Percentiles rank a stretch among this genome's conserved stretches.
These are phyloP conservation scores for Pseudohyphozyma bogoriensis DNA, from an alignment of 768 basidiomycete species.

Conservation along the genomic window DNA sequence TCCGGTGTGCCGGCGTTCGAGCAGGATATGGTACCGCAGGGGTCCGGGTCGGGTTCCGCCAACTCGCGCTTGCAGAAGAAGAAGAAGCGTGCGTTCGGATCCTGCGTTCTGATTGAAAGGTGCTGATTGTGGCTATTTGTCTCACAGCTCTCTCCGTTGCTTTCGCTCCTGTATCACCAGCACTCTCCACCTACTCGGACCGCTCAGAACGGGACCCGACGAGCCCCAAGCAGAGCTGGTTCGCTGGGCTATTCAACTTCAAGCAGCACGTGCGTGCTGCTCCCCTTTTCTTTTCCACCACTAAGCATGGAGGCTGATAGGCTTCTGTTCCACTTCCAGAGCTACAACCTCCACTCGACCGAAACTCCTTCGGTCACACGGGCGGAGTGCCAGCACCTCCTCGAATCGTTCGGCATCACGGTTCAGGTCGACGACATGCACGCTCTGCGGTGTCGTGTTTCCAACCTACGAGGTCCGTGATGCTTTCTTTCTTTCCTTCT, in stretches of 20 bases:
- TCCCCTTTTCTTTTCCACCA: constrained; percentile 42
- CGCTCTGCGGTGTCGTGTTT: constrained; percentile 64
- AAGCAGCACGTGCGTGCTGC: constrained; percentile 55
- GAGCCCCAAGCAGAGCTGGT: constrained; percentile 62
- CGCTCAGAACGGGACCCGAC: no score
- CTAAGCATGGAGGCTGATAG: background rate
- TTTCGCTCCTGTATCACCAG: constrained; percentile 6
- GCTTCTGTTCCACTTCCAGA: constrained; percentile 20
- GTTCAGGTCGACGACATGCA: constrained; percentile 58
- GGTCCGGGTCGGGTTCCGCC: constrained; percentile 20
- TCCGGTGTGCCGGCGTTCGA: constrained; percentile 1
- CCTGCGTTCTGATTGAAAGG: background rate
- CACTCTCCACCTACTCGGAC: constrained; percentile 25
- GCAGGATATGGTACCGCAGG: constrained; percentile 20
- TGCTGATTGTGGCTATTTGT: background rate
- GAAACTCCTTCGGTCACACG: constrained; percentile 51
- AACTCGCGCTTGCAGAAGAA: constrained; percentile 10
- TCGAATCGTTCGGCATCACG: constrained; percentile 60
- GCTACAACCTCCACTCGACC: constrained; percentile 39
- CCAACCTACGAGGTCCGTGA: constrained; percentile 48
- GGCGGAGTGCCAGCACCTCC: constrained; percentile 59
- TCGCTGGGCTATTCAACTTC: constrained; percentile 78
- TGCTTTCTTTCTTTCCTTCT: background rate
- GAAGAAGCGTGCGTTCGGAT: constrained; percentile 15
- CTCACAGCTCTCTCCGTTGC: background rate